Evolutionary conservation across 768 basidiomycete species (phyloP), one percentile per base, ranked within the genome.

Genomic region (Leucocoprinus birnbaumii): DNA sequence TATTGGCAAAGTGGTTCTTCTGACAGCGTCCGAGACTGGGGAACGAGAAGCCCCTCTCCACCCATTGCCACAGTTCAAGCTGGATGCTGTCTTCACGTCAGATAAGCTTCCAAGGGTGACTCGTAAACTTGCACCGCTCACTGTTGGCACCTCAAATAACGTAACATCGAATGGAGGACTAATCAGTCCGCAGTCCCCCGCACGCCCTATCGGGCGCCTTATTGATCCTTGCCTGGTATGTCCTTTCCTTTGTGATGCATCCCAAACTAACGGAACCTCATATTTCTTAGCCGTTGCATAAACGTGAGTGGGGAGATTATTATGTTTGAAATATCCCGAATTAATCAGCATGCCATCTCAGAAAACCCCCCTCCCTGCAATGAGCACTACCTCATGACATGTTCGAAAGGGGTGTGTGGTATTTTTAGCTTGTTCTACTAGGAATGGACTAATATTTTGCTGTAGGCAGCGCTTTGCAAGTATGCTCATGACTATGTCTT

Each of bases 331-430:
- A 35, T 35, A 18, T 48, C n/a, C 22, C 51, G 27, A 35, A 38
- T 58, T 62, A 40, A 56, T 58, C 25, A 35, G 13, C 11, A 16
- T 43, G 53, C 35, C 46, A 56, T 43, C 51, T 45, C 67, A 91
- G 90, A 91, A 71, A 82, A 78, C 56, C 90, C 90, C 31, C 89
- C 90, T 13, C 90, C 90, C 16, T 91, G 90, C 74, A 92, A 91
- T 62, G 89, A 91, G 69, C 80, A 84, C 64, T 92, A 92, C 68
- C 71, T 91, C 62, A 89, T 91, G 85, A 77, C 77, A 40, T 91
- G 90, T 71, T 87, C 86, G 53, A 90, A 90, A 76, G 87, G 86
- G 71, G 85, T 83, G 62, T 59, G 78, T 66, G 19, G 54, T 51
- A 47, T 48, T 61, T 41, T 49, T 57, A 48, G 38, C n/a, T 24